These are phyloP conservation scores for Hypoxylon sp. DNA, from an alignment of 2,329 filamentous ascomycete genomes.

Conservation along the genomic window DNA sequence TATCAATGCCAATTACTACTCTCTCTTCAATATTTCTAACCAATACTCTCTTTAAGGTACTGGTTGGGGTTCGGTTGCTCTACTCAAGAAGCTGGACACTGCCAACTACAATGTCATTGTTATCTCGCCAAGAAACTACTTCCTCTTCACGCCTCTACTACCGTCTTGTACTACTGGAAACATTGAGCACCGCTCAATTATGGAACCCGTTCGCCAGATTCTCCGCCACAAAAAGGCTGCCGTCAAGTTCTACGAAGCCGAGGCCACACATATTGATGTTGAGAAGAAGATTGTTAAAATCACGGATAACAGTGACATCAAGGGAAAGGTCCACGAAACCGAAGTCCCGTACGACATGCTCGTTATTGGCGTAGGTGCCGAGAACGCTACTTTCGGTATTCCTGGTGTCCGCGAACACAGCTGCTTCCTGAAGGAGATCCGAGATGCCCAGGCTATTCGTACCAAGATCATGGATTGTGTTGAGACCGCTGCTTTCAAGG, in stretches of 20 bases:
- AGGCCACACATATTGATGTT: conserved; percentile 94
- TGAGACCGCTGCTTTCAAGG: conserved; percentile 98
- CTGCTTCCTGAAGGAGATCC: conserved; percentile 98
- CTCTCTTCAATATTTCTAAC: conserved; percentile 33
- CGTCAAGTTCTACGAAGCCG: conserved; percentile 98
- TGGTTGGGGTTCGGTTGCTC: conserved; percentile 94
- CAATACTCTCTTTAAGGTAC: conserved; percentile 73
- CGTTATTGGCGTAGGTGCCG: conserved; percentile 95
- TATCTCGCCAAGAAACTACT: conserved; percentile 98
- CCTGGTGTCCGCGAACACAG: conserved; percentile 95
- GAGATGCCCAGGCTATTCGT: conserved; percentile 94
- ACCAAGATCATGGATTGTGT: conserved; percentile 99
- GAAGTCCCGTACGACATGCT: conserved; percentile 99
- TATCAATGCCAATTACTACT: conserved; percentile 18
- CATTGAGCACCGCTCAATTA: conserved; percentile 99
- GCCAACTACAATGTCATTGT: conserved; percentile 99
- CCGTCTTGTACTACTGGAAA: conserved; percentile 97
- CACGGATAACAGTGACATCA: conserved; percentile 92
- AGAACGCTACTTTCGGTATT: conserved; percentile 99
- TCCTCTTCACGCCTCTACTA: conserved; percentile 97
- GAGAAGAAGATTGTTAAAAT: conserved; percentile 91
- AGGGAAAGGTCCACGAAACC: conserved; percentile 84
- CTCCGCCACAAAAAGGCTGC: conserved; percentile 93
- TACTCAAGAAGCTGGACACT: conserved; percentile 98
- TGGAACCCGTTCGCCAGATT: conserved; percentile 98